Conservation (phyloP, 306 rosid genomes). For the Coriaria nepalensis region DNA sequence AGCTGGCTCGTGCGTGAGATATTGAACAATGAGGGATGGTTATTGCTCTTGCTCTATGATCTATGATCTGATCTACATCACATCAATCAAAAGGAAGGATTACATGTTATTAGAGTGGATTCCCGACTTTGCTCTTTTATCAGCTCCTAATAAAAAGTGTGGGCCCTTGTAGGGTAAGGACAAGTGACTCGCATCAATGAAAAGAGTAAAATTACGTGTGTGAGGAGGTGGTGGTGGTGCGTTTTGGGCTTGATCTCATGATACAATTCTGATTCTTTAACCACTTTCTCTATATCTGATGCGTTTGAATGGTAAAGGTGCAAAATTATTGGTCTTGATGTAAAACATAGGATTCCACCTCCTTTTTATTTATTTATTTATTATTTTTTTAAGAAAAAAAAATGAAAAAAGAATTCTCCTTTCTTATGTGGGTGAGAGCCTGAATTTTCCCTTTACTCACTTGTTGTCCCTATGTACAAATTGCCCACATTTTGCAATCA, state of each 20-base stretch:
- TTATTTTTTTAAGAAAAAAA: background rate
- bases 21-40: no score
- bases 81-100: conserved; percentile 54
- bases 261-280: no score
- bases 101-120: conserved; percentile 20
- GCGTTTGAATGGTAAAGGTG: conserved; percentile 81
- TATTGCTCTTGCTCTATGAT: no score
- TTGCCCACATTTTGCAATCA: no score
- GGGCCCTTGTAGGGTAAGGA: no score
- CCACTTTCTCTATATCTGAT: no score
- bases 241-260: conserved; percentile 8
- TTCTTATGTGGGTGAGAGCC: no score
- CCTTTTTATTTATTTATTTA: background rate
- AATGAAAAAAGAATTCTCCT: no score
- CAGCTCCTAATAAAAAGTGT: conserved; percentile 20
- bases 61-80: conserved; percentile 11
- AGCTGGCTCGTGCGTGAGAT: conserved; percentile 1
- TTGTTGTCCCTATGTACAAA: no score
- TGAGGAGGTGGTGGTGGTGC: conserved; percentile 29
- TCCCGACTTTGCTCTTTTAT: conserved; percentile 18
- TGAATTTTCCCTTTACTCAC: no score
- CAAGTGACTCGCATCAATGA: conserved; percentile 14
- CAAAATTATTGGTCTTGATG: conserved; percentile 48
- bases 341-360: conserved; percentile 48
- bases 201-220: conserved; percentile 16